phyloP scores from a whole-genome alignment of 208 protist genomes.

The Acanthamoeba castellanii region DNA sequence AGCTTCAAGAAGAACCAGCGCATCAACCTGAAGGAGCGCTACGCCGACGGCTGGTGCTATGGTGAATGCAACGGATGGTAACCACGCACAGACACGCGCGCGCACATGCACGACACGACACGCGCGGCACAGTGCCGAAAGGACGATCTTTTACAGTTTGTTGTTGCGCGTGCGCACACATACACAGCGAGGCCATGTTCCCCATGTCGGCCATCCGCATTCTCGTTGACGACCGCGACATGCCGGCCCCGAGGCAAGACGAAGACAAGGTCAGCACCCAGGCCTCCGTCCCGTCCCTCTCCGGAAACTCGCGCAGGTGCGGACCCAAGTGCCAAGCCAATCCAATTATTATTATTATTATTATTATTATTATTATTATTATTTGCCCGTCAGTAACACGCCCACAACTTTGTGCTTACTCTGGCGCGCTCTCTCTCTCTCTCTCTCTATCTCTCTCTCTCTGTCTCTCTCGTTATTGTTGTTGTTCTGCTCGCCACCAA shows the following conservation, averaged over 20 bases:
- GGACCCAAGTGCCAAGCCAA: no score
- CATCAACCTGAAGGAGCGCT: constrained; percentile 20
- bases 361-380: no score
- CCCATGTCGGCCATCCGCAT: not conserved
- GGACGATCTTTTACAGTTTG: no score
- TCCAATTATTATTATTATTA: no score
- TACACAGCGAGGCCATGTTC: not conserved
- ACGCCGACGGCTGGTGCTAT: not conserved
- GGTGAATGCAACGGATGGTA: not conserved
- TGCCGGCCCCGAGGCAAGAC: not conserved
- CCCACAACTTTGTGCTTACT: no score
- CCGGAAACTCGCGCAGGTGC: no score
- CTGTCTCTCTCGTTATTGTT: not conserved
- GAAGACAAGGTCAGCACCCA: no score
- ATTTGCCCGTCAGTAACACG: no score
- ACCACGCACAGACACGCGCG: not conserved
- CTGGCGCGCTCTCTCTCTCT: not conserved
- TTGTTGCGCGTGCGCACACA: no score
- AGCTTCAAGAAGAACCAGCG: constrained; percentile 10
- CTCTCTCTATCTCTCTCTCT: not conserved
- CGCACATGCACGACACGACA: not conserved
- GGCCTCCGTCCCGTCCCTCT: no score
- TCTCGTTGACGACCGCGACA: constrained; percentile 4
- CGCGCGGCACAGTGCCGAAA: no score
- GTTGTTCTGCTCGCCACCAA: no score